Conservation (phyloP, 1,284 basidiomycete species). For the Wallemia hederae region DNA sequence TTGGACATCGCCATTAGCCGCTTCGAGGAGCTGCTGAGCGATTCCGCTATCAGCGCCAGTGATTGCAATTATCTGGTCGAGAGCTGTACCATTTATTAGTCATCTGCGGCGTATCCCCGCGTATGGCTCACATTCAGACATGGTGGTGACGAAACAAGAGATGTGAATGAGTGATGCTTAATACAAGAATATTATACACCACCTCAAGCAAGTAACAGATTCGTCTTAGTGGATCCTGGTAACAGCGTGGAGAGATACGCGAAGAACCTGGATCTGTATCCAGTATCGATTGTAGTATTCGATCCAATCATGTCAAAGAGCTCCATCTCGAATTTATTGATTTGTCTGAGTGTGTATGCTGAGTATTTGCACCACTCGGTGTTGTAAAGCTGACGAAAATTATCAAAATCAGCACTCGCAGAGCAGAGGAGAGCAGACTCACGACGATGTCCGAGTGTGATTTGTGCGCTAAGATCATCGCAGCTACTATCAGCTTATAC, state of each 20-base stretch:
- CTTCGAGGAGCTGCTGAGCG: neutral
- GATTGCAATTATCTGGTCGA: neutral
- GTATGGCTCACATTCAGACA: neutral
- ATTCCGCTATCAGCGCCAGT: neutral
- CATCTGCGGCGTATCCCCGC: neutral
- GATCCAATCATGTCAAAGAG: neutral
- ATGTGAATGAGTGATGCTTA: neutral
- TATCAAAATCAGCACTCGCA: neutral
- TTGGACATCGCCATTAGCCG: neutral
- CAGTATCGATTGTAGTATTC: neutral
- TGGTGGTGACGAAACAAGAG: neutral
- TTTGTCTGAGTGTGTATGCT: neutral
- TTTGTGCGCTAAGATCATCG: neutral
- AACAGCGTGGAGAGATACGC: too few species aligned
- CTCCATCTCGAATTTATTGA: neutral
- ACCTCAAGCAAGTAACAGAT: too few species aligned
- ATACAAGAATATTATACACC: too few species aligned
- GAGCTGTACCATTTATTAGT: neutral
- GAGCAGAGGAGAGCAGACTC: neutral
- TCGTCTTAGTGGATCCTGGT: too few species aligned
- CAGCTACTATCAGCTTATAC: neutral
- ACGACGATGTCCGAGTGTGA: neutral
- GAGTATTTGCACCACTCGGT: neutral
- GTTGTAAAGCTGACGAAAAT: neutral
- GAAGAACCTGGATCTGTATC: neutral